Percentiles rank a stretch among this genome's conserved stretches.
phyloP scores from a whole-genome alignment of 192 early-diverging fungal species.

The Lunasporangiospora selenospora region DNA sequence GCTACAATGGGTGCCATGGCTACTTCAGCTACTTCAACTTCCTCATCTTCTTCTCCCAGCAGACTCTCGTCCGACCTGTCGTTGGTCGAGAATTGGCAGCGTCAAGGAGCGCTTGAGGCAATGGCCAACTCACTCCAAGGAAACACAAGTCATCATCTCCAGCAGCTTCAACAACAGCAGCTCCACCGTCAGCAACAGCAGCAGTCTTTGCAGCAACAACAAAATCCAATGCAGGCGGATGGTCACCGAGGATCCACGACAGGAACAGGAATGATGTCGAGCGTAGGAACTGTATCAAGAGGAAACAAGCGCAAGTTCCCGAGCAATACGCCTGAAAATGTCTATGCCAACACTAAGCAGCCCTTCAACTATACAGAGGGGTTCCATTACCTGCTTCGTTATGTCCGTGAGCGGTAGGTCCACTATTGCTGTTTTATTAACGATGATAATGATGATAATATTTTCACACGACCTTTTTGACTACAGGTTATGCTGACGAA shows the following conservation, averaged over 20 bases:
- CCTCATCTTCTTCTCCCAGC: conserved; percentile 18
- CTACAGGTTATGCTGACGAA: too few species aligned
- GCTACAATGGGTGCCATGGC: conserved; percentile 15
- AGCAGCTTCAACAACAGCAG: conserved; percentile 32
- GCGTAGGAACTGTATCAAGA: too few species aligned
- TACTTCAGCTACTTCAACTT: conserved; percentile 2
- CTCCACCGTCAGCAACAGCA: conserved; percentile 10
- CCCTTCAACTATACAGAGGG: conserved; percentile 94
- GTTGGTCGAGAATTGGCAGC: conserved; percentile 49
- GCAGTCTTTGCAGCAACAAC: conserved; percentile 3
- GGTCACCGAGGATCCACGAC: neutral
- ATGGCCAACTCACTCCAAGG: conserved; percentile 47
- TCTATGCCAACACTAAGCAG: conserved; percentile 79
- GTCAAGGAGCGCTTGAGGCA: conserved; percentile 39
- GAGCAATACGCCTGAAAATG: conserved; percentile 64
- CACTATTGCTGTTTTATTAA: too few species aligned
- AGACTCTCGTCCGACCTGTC: conserved; percentile 49
- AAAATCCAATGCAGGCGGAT: conserved; percentile 10
- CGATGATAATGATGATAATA: too few species aligned
- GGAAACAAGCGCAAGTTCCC: conserved; percentile 46
- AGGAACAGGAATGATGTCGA: neutral
- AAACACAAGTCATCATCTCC: too few species aligned
- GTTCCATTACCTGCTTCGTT: conserved; percentile 88
- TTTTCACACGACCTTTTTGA: too few species aligned
- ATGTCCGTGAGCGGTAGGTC: conserved; percentile 80